Evolutionary conservation across 768 basidiomycete species (phyloP), one percentile per base, ranked within the genome.

Genomic region (Dioszegia hungarica): DNA sequence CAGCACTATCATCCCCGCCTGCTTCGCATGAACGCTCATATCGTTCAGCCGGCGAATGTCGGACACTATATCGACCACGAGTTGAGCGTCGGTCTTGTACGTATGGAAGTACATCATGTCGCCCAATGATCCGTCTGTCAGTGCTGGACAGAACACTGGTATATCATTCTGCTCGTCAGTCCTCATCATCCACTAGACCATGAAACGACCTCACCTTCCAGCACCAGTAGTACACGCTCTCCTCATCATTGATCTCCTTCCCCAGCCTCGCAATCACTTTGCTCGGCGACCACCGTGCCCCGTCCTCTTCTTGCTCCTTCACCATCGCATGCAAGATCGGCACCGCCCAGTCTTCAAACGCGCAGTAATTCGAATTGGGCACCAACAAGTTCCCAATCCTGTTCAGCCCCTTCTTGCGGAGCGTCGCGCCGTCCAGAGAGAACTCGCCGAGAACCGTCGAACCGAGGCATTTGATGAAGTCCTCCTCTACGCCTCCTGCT

Each of bases 31-130:
- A 53, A 95, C 82, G 11, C 88, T 84, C 17, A 89, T 78, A 75
- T 98, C 93, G 77, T 99, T 99, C 33, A 99, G 79, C 36, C 82
- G 80, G 20, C 93, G 85, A 54, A 99, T 97, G 73, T 99, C 95
- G 63, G 84, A 83, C 12, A 98, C 93, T 61, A 99, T 95, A 72
- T 99, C 95, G 59, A 99, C 79, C 20, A 88, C 79, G 47, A 99
- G 81, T 48, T 64, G 70, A 11, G 87, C 88, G 1, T 89, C 89
- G 40, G 82, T 83, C 60, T 84, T 82, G 81, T 92, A 99, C 12
- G 92, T 93, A 78, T 98, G 95, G 75, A 98, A 98, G 78, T 97
- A 99, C 36, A 98, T 86, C 93, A 98, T 97, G 76, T 99, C 95
- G 55, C 95, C 95, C 55, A 99, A 82, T 0, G 95, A 98, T 11